Conservation (phyloP, 208 protist genomes). For the Crithidia expoeki region DNA sequence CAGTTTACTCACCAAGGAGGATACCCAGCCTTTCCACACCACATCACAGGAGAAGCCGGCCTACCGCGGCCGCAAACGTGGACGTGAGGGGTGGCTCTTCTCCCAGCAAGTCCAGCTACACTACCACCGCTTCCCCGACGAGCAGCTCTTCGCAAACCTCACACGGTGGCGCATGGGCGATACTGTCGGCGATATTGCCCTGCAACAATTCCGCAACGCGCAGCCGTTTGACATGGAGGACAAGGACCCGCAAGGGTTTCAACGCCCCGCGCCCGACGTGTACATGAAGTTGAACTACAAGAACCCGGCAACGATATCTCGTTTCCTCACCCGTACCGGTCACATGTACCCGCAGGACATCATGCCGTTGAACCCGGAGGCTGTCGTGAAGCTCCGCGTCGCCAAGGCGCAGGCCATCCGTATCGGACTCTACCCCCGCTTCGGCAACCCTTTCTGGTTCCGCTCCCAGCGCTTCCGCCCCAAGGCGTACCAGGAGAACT, state of each 20-base stretch:
- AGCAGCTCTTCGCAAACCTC: conserved; percentile 87
- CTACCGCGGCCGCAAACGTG: conserved; percentile 83
- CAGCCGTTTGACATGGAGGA: conserved; percentile 89
- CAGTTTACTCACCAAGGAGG: conserved; percentile 71
- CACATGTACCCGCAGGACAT: conserved; percentile 91
- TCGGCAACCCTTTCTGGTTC: conserved; percentile 92
- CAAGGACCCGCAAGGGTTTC: conserved; percentile 82
- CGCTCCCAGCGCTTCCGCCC: conserved; percentile 82
- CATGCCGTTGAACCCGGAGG: conserved; percentile 85
- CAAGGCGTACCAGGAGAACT: conserved; percentile 90
- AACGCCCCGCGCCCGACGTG: conserved; percentile 77
- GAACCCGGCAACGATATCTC: conserved; percentile 89
- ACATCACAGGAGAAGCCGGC: conserved; percentile 79
- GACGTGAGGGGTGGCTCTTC: conserved; percentile 88
- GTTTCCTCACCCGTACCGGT: conserved; percentile 86
- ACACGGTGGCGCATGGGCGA: conserved; percentile 86
- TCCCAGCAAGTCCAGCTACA: conserved; percentile 90
- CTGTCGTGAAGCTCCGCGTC: conserved; percentile 78
- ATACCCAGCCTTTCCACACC: conserved; percentile 76
- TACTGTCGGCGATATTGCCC: conserved; percentile 82
- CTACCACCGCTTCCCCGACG: conserved; percentile 89
- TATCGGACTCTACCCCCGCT: conserved; percentile 89
- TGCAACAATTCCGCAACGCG: conserved; percentile 91
- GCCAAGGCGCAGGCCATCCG: conserved; percentile 85
- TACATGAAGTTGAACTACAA: conserved; percentile 95